These are phyloP conservation scores for Capronia coronata DNA, from an alignment of 2,329 filamentous ascomycete species.

Conservation along the genomic window DNA sequence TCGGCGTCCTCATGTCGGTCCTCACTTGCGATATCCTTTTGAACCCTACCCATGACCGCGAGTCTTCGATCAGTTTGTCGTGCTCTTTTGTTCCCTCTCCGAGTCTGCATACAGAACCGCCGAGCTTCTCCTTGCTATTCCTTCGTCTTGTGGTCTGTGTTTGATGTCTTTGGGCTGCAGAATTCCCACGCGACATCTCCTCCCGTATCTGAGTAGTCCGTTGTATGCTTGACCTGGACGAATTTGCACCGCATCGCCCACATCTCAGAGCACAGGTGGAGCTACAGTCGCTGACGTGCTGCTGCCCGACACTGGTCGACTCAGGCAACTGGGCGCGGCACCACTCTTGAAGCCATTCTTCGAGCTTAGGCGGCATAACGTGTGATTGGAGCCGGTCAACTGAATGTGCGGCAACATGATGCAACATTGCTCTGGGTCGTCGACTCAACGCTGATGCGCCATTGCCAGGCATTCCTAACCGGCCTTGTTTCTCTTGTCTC, in stretches of 20 bases:
- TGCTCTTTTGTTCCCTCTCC: too few relatives aligned
- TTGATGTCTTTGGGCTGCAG: not conserved
- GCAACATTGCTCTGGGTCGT: constrained; percentile 1
- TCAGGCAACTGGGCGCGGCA: not conserved
- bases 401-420: constrained; percentile 10
- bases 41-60: constrained; percentile 7
- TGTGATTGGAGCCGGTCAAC: not conserved
- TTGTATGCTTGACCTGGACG: not conserved
- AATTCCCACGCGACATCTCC: constrained; percentile 1
- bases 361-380: not conserved
- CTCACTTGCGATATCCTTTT: not conserved
- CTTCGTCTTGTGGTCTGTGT: not conserved
- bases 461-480: not conserved
- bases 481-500: not conserved
- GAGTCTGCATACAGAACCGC: not conserved
- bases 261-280: not conserved
- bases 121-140: not conserved
- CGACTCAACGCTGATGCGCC: constrained; percentile 7
- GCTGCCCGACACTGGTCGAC: constrained; percentile 8
- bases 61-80: too few relatives aligned
- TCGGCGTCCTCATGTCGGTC: not conserved
- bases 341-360: not conserved
- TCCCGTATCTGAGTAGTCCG: not conserved
- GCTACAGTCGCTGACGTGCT: not conserved
- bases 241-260: not conserved